A percentile compares a stretch with the other conserved stretches of the same genome.
Conservation (phyloP, 768 basidiomycete genomes). For the Rossbeevera mucosa region DNA sequence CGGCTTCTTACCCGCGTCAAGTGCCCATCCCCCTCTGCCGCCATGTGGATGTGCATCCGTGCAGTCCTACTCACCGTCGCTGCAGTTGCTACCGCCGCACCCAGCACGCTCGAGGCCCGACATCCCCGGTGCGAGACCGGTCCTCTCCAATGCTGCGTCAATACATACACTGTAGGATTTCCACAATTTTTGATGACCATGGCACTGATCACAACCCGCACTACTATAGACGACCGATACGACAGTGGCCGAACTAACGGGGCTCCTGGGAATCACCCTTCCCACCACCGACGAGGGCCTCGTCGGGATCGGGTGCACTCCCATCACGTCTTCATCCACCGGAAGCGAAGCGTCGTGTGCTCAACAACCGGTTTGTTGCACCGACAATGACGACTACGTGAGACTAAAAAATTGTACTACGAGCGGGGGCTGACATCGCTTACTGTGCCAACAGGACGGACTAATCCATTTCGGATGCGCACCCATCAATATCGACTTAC, state of each 20-base stretch:
- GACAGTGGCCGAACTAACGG: not conserved
- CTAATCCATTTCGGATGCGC: constrained; percentile 12
- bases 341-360: constrained; percentile 6
- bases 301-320: constrained; percentile 8
- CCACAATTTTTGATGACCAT: not conserved
- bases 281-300: not conserved
- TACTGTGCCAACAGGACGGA: constrained; percentile 1
- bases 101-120: constrained; percentile 2
- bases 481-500: constrained; percentile 2
- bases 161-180: not conserved
- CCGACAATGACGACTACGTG: constrained; percentile 6
- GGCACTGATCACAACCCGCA: not conserved
- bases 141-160: constrained; percentile 8
- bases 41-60: constrained; percentile 7
- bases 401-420: not conserved
- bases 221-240: not conserved
- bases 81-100: constrained; percentile 6
- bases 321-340: not conserved
- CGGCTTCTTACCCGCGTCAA: not conserved
- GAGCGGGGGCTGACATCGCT: not conserved
- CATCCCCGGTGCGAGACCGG: constrained; percentile 11
- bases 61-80: constrained; percentile 5
- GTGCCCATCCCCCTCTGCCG: not conserved
- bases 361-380: constrained; percentile 18
- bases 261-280: not conserved